These are phyloP conservation scores for Ganoderma resinaceum DNA, from an alignment of 1,284 basidiomycete species.

Conservation along the genomic window DNA sequence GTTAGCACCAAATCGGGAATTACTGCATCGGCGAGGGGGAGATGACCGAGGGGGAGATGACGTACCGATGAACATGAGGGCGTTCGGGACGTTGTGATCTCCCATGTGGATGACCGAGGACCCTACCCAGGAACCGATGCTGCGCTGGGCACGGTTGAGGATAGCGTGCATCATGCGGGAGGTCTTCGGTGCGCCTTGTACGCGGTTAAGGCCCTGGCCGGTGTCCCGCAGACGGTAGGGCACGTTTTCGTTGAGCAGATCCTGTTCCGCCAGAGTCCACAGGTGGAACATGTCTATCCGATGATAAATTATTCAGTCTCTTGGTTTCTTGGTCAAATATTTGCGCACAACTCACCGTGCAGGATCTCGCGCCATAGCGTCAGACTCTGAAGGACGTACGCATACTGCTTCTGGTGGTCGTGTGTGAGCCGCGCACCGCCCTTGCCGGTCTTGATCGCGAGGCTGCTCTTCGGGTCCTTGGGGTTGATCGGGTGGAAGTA, in stretches of 20 bases:
- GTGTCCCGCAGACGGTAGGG: conserved; percentile 82
- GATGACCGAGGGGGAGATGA: conserved; percentile 4
- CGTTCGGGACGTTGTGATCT: conserved; percentile 89
- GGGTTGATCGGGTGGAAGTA: conserved; percentile 77
- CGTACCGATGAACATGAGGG: conserved; percentile 78
- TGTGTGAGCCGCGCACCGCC: conserved; percentile 80
- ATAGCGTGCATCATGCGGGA: conserved; percentile 86
- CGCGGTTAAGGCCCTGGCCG: conserved; percentile 83
- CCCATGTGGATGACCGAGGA: conserved; percentile 64
- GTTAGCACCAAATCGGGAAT: background rate
- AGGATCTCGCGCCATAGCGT: conserved; percentile 85
- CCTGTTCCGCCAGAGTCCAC: conserved; percentile 81
- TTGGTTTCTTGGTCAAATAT: too few relatives aligned
- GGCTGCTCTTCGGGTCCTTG: conserved; percentile 64
- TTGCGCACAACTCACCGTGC: conserved; percentile 59
- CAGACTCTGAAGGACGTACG: conserved; percentile 82
- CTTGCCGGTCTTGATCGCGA: conserved; percentile 80
- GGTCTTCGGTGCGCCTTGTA: conserved; percentile 83
- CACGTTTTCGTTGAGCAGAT: conserved; percentile 75
- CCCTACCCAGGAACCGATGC: conserved; percentile 82
- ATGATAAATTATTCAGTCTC: background rate
- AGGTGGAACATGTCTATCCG: conserved; percentile 80
- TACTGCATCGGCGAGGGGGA: background rate
- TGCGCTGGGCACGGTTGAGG: conserved; percentile 78
- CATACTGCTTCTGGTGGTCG: conserved; percentile 82